Conservation (phyloP, 441 rosid genomes). For the Jatropha multifida region DNA sequence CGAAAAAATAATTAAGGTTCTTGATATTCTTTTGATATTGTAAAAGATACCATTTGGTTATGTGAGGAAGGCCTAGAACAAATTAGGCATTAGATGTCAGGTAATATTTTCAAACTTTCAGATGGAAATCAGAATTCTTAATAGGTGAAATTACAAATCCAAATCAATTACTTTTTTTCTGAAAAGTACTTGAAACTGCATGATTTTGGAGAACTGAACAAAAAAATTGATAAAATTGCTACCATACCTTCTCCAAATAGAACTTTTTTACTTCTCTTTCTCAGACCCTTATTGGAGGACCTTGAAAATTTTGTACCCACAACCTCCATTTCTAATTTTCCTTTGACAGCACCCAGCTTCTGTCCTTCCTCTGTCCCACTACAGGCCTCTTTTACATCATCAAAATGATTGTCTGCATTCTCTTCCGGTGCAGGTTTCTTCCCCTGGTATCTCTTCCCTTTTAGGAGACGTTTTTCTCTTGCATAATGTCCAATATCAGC, state of each 20-base stretch:
- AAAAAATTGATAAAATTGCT: not conserved
- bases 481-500: constrained; percentile 44
- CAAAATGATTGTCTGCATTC: constrained; percentile 49
- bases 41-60: not conserved
- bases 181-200: not conserved
- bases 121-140: not conserved
- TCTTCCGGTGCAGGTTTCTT: constrained; percentile 53
- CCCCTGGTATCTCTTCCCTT: constrained; percentile 45
- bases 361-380: constrained; percentile 81
- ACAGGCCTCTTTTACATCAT: constrained; percentile 84
- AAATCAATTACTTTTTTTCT: not conserved
- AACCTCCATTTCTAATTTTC: constrained; percentile 44
- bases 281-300: constrained; percentile 44
- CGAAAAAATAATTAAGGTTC: not conserved
- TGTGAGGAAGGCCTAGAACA: too few species aligned
- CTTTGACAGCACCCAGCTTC: constrained; percentile 41
- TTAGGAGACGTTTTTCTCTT: constrained; percentile 40
- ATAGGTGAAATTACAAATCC: not conserved
- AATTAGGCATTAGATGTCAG: too few species aligned
- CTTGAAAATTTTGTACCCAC: constrained; percentile 44
- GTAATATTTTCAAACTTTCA: not conserved
- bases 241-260: constrained; percentile 67
- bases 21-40: not conserved
- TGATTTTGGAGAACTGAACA: not conserved
- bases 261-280: constrained; percentile 74